Evolutionary conservation across 106 monocot species (phyloP), one percentile per base, ranked within the genome.

Genomic region (Dioscorea alata): DNA sequence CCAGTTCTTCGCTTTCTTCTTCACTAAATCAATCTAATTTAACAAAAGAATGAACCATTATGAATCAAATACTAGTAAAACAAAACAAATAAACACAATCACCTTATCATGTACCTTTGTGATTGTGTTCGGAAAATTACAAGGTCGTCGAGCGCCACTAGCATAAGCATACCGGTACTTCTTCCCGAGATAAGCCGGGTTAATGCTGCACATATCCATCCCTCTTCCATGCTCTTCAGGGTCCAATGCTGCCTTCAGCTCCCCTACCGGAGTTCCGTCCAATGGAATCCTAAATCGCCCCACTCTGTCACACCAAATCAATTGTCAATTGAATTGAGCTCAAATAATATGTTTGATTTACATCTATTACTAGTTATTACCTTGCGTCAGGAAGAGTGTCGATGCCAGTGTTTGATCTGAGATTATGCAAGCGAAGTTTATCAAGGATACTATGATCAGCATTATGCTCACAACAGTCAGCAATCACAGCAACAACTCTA

Each of bases 51-150:
- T 32, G 20, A 59, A 20, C 4, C 19, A 0, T 12, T 59, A 22
- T 1, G 59, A 5, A 59, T 20, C 7, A 59, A 7, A 42, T 42
- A 3, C 42, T 42, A 42, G 54, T 13, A 0, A 13, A 13, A 56
- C 15, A 23, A 21, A 5, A 59, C 59, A 59, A 22, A 59, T 10
- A 54, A 57, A 22, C 16, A 33, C 23, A 20, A 4, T 20, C 3
- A 8, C 8, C 49, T 18, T 20, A 8, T 2, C 12, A 65, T 9
- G 52, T 28, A 93, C 89, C 89, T 97, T 97, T 2, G 97, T 92
- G 59, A 97, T 72, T 0, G 97, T 87, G 75, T 97, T 97, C 33
- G 97, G 97, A 66, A 97, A 97, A 80, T 97, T 92, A 71, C 97
- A 92, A 33, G 97, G 97, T 23, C 97, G 69, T 15, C 50, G 67